Base-by-base conservation (phyloP, 306 rosid species). In the Gastrolobium villosum region DNA sequence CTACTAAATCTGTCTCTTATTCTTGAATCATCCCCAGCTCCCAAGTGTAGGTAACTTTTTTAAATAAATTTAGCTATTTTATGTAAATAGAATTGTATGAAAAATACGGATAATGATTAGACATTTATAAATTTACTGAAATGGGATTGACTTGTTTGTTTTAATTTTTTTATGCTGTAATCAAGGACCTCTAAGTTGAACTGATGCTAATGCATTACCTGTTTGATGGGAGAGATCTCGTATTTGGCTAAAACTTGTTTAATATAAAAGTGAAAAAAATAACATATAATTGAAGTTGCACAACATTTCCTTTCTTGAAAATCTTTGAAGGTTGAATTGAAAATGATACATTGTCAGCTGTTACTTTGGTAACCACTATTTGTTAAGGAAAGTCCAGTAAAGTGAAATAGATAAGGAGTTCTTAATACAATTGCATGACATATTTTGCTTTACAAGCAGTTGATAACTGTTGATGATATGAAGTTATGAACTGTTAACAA, bases 1-100 rank as follows among this genome's bases (percentile, higher is more conserved):
- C 78, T 74, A 41, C 65, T 74, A 13, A 39, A 48, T 72, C 82
- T 73, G 55, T 74, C 64, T 82, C 74, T 59, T 59, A 3, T 66
- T 71, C 69, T 35, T 50, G 26, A 53, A 10, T 67, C 49, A 44
- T 65, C 55, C 40, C 46, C 36, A 41, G 36, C 46, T 30, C 35
- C 30, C 11, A 46, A 60, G 46, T 31, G 14, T 59, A 46, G 69
- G 45, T 35, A 57, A 37, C 45, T 45, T 10, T 15, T 56, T 68
- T 20, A 45, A 53, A 35, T 55, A 57, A 55, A 56, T 49, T 55
- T 67, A 32, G 39, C 55, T 65, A 54, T 54, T 48, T 32, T 49
- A 34, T 35, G 50, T 66, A 43, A 41, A 31, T 66, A 66, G 44
- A 72, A 15, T 41, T 30, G 35, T 80, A 59, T 39, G 66, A 68